Evolutionary conservation across 2,329 filamentous ascomycete genomes (phyloP).

Genomic region (Neopestalotiopsis sp.): DNA sequence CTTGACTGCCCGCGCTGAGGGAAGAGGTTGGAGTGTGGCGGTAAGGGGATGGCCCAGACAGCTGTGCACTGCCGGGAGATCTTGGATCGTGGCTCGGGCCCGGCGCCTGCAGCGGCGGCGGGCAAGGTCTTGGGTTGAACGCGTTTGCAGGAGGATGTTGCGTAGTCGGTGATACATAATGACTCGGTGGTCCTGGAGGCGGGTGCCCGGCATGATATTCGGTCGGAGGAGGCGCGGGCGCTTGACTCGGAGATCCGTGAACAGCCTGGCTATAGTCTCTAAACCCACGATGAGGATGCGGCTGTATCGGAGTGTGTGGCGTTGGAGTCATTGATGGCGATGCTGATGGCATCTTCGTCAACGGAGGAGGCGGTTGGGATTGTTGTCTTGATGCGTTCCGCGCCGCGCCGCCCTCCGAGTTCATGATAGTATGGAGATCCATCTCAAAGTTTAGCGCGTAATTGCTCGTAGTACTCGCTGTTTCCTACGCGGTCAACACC

Average conservation of each 20-base stretch:
- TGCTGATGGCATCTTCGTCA: constrained; percentile 29
- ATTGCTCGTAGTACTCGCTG: neutral
- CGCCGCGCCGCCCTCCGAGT: constrained; percentile 50
- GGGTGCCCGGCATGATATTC: constrained; percentile 47
- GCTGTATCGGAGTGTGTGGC: constrained; percentile 45
- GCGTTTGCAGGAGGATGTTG: constrained; percentile 45
- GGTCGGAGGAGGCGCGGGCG: constrained; percentile 43
- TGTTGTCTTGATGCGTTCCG: constrained; percentile 32
- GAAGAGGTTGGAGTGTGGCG: constrained; percentile 55
- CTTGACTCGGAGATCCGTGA: constrained; percentile 49
- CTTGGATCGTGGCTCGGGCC: constrained; percentile 52
- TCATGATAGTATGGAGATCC: constrained; percentile 62
- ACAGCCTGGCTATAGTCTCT: constrained; percentile 55
- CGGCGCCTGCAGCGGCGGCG: constrained; percentile 50
- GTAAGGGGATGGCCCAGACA: constrained; percentile 54
- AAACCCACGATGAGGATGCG: constrained; percentile 49
- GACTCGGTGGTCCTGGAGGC: constrained; percentile 30
- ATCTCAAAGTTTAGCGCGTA: constrained; percentile 35
- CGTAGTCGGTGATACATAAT: constrained; percentile 46
- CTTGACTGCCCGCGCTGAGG: constrained; percentile 44
- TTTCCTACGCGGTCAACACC: neutral
- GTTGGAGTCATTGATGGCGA: constrained; percentile 33
- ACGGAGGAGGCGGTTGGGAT: constrained; percentile 31
- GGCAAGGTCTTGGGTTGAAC: constrained; percentile 40
- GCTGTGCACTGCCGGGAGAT: constrained; percentile 53